Evolutionary conservation across 768 basidiomycete species (phyloP).

Genomic region (Boletus reticulatus): DNA sequence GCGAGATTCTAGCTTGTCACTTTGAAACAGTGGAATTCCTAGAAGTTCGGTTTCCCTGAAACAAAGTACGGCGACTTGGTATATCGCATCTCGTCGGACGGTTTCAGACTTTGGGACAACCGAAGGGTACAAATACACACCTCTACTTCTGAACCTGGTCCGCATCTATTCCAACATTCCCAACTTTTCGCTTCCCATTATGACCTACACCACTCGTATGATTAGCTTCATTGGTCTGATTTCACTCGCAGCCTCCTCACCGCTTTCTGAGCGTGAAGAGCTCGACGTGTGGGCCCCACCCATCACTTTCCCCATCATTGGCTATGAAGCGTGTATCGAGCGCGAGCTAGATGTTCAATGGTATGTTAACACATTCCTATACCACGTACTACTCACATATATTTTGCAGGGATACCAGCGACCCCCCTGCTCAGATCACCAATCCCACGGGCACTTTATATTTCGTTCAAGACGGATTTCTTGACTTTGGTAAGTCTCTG

Average conservation of each 20-base stretch:
- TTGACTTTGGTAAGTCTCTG: constrained; percentile 7
- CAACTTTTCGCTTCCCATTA: not conserved
- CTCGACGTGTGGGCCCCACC: constrained; percentile 31
- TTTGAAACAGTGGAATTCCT: too few species aligned
- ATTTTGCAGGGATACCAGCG: constrained; percentile 29
- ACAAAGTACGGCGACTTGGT: too few species aligned
- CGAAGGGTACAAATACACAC: constrained; percentile 2
- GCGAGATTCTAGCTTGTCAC: too few species aligned
- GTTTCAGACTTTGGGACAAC: too few species aligned
- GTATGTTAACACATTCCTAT: constrained; percentile 16
- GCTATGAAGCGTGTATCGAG: too few species aligned
- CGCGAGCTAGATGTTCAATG: not conserved
- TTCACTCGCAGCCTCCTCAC: constrained; percentile 6
- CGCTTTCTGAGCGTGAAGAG: constrained; percentile 1
- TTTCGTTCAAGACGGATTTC: too few species aligned
- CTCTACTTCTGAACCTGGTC: not conserved
- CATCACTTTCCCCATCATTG: not conserved
- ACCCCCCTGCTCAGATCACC: not conserved
- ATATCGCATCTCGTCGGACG: too few species aligned
- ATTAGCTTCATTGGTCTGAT: not conserved
- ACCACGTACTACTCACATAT: not conserved
- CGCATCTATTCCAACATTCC: too few species aligned
- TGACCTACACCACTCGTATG: not conserved
- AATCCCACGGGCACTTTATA: too few species aligned
- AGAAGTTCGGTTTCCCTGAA: too few species aligned